Conservation (phyloP, 495 filamentous ascomycete species). For the Aspergillus campestris region DNA sequence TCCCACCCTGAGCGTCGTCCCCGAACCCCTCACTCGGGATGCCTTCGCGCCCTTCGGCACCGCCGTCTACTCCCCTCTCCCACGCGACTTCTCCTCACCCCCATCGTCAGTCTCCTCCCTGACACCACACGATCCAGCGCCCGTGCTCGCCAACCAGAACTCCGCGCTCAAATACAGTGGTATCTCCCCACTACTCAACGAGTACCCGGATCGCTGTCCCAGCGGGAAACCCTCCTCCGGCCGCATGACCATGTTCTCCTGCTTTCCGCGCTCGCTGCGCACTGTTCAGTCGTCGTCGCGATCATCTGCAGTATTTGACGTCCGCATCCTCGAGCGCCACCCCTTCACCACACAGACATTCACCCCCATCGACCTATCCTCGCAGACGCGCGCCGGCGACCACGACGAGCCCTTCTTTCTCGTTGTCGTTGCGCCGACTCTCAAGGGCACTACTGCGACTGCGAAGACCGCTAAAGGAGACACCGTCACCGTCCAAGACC, state of each 20-base stretch:
- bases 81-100: constrained; percentile 41
- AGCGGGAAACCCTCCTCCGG: constrained; percentile 52
- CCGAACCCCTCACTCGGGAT: constrained; percentile 52
- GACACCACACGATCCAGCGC: constrained; percentile 28
- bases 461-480: constrained; percentile 26
- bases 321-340: constrained; percentile 81
- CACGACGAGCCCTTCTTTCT: constrained; percentile 49
- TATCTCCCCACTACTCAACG: constrained; percentile 60
- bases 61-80: constrained; percentile 64
- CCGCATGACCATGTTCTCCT: constrained; percentile 84
- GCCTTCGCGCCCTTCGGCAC: constrained; percentile 77
- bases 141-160: constrained; percentile 68
- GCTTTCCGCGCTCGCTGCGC: constrained; percentile 55
- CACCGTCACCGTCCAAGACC: constrained; percentile 39
- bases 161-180: constrained; percentile 78
- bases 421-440: constrained; percentile 83
- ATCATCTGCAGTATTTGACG: constrained; percentile 45
- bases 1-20: constrained; percentile 30
- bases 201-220: constrained; percentile 53
- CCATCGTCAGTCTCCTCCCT: constrained; percentile 28
- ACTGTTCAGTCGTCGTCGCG: constrained; percentile 9
- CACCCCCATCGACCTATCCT: constrained; percentile 59
- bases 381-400: constrained; percentile 19
- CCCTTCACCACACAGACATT: constrained; percentile 93
- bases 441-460: constrained; percentile 24